A percentile compares a stretch with the other conserved stretches of the same genome.
Evolutionary conservation across 73 alveolate genomes (phyloP).

Genomic region (Stentor coeruleus): DNA sequence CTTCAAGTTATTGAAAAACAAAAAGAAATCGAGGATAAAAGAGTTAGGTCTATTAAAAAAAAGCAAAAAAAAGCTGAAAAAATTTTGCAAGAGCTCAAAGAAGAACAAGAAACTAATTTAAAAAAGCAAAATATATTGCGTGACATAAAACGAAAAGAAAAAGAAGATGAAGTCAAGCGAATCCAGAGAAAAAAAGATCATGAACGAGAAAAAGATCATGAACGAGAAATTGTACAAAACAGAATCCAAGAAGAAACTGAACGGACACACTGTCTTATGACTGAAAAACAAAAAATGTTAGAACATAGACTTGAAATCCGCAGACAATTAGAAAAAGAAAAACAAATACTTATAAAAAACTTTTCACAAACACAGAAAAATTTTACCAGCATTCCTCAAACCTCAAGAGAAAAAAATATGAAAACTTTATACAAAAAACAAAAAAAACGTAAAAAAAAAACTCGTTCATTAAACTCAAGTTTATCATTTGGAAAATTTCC

Average conservation of each 20-base stretch:
- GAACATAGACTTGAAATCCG: slow-evolving; percentile 30
- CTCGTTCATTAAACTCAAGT: too few relatives aligned
- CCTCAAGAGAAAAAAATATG: neutral
- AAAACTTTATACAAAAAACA: too few relatives aligned
- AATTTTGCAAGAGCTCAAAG: neutral
- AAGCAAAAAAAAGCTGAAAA: slow-evolving; percentile 24
- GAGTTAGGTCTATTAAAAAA: slow-evolving; percentile 7
- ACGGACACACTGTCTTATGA: slow-evolving; percentile 25
- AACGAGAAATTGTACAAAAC: slow-evolving; percentile 30
- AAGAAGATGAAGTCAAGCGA: slow-evolving; percentile 43
- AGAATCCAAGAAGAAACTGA: slow-evolving; percentile 22
- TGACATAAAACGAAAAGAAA: slow-evolving; percentile 29
- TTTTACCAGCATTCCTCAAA: neutral
- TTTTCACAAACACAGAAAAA: slow-evolving; percentile 7
- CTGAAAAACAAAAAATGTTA: slow-evolving; percentile 31
- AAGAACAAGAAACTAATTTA: slow-evolving; percentile 26
- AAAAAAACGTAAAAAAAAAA: neutral
- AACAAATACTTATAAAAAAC: slow-evolving; percentile 28
- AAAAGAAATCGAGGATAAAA: slow-evolving; percentile 33
- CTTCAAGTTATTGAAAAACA: slow-evolving; percentile 24
- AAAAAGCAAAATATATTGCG: neutral
- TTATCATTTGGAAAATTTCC: neutral
- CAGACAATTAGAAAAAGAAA: slow-evolving; percentile 29
- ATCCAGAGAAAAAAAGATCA: slow-evolving; percentile 34
- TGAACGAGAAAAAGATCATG: too few relatives aligned